Base-by-base conservation (phyloP, 352 stramenopile species). In the Detonula confervacea region DNA sequence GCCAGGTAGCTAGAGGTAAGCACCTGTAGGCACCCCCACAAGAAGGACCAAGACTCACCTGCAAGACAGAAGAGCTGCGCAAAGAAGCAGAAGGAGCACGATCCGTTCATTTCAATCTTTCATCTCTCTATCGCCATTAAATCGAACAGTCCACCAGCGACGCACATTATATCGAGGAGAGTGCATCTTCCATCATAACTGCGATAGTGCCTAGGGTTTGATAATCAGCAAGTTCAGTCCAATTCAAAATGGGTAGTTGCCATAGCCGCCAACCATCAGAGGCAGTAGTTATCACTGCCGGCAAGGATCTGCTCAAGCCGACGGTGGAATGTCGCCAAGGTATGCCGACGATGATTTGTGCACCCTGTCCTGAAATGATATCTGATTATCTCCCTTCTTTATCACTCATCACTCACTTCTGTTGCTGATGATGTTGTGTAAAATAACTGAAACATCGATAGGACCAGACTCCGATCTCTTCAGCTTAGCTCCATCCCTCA, bases 221-320 rank as follows among this genome's bases (percentile, higher is more conserved):
- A 12, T 12, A 11, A 42, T 12, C 33, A 42, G 33, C 33, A 42
- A 42, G 33, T 42, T 42, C 33, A 42, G 11, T 5, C 33, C 5
- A 11, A 42, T 42, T 42, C 33, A 42, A 5, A 29, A 59, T 59
- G 49, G 49, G 49, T 16, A n/a, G 18, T 33, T 59, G 49, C 24
- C 49, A 59, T 16, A 59, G 49, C 49, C 49, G 20, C 25, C 49
- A 59, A 59, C 18, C n/a, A n/a, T n/a, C n/a, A n/a, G n/a, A 18
- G 14, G n/a, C 20, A 18, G 24, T 22, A 4, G 49, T 29, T 7
- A 33, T 8, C 20, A 6, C 33, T 14, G 24, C 4, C 49, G 20
- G 18, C 14, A 54, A 59, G 3, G 33, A 59, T 27, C 6, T 12
- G 16, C 33, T 6, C 24, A 27, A 59, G 14, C 25, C 24, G 16